These are phyloP conservation scores for Orbilia oligospora DNA, from an alignment of 2,329 filamentous ascomycete species.

Conservation along the genomic window DNA sequence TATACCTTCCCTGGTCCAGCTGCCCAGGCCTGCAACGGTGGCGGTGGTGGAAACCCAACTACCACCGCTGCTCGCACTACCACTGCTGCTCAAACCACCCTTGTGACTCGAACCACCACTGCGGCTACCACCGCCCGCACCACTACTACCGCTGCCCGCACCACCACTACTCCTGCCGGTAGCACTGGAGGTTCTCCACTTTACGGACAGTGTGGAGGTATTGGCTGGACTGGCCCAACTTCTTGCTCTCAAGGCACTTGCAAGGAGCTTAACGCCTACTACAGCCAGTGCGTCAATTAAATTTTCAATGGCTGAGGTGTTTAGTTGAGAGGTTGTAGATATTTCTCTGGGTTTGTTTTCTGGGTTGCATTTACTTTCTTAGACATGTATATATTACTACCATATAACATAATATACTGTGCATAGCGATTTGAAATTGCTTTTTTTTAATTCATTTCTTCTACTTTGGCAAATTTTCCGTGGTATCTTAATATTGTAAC, in stretches of 20 bases:
- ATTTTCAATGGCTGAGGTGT: neutral
- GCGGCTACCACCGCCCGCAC: neutral
- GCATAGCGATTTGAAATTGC: conserved; percentile 52
- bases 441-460: conserved; percentile 6
- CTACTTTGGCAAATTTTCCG: neutral
- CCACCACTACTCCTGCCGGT: conserved; percentile 27
- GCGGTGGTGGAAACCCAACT: conserved; percentile 17
- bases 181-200: conserved; percentile 28
- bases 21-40: conserved; percentile 55
- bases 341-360: conserved; percentile 5
- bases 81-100: no score
- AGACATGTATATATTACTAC: conserved; percentile 45
- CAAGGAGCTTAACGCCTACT: conserved; percentile 42
- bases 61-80: no score
- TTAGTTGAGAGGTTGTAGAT: conserved; percentile 5
- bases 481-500: neutral
- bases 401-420: conserved; percentile 42
- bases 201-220: conserved; percentile 57
- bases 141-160: neutral
- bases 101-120: neutral
- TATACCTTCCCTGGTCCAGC: conserved; percentile 65
- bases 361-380: conserved; percentile 39
- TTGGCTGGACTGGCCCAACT: conserved; percentile 49
- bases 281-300: conserved; percentile 58
- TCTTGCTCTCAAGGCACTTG: conserved; percentile 52